phyloP scores from a whole-genome alignment of 768 basidiomycete species.

The Russula sp. region DNA sequence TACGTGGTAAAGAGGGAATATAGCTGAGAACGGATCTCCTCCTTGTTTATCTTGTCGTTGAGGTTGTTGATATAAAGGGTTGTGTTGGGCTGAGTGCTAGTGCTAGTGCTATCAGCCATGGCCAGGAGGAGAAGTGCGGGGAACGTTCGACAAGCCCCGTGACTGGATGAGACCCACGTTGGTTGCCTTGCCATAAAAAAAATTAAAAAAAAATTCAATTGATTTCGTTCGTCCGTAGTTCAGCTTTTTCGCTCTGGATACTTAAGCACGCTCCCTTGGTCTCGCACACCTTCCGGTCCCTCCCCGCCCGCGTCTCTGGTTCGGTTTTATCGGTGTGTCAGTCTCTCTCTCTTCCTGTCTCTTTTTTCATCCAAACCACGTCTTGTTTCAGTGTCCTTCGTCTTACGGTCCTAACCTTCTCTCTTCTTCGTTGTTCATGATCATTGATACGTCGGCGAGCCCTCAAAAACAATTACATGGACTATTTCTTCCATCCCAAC shows the following conservation, averaged over 20 bases:
- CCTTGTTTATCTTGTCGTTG: conserved; percentile 88
- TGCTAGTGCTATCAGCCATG: conserved; percentile 36
- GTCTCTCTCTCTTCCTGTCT: neutral
- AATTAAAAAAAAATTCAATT: neutral
- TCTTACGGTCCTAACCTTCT: neutral
- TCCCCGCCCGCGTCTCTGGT: neutral
- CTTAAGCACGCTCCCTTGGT: neutral
- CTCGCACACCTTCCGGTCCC: neutral
- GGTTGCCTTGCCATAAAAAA: neutral
- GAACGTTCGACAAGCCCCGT: conserved; percentile 8
- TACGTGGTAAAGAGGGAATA: conserved; percentile 89
- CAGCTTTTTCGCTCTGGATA: neutral
- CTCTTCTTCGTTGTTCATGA: conserved; percentile 13
- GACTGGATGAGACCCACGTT: conserved; percentile 1
- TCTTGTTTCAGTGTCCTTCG: neutral
- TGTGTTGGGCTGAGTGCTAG: conserved; percentile 60
- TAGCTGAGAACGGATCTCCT: conserved; percentile 76
- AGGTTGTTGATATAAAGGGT: conserved; percentile 92
- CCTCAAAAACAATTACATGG: conserved; percentile 14
- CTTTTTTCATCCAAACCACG: neutral
- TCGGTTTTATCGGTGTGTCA: neutral
- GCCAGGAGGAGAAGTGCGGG: neutral
- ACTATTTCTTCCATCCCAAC: conserved; percentile 15
- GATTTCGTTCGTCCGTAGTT: neutral
- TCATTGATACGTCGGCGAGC: conserved; percentile 14